A percentile compares a stretch with the other conserved stretches of the same genome.
These are phyloP conservation scores for Fusarium metavorans DNA, from an alignment of 2,329 filamentous ascomycete species.

Conservation along the genomic window DNA sequence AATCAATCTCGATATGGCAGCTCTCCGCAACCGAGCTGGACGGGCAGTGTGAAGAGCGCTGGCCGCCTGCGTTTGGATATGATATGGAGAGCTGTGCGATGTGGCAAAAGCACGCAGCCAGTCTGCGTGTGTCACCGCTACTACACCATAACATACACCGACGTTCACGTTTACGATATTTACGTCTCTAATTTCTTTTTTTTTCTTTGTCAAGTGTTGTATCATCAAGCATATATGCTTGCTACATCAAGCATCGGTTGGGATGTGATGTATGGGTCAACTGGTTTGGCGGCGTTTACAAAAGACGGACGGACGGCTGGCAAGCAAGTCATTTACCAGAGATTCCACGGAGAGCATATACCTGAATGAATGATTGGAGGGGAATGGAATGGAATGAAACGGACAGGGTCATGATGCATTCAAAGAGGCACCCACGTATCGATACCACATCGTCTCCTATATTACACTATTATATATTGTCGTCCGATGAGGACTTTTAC, in stretches of 20 bases:
- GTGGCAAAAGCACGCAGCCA: background rate
- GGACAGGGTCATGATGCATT: constrained; percentile 34
- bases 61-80: constrained; percentile 34
- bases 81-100: constrained; percentile 8
- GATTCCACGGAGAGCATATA: constrained; percentile 32
- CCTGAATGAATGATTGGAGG: constrained; percentile 28
- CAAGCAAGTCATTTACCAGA: constrained; percentile 25
- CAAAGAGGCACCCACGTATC: constrained; percentile 39
- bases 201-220: constrained; percentile 35
- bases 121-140: constrained; percentile 2
- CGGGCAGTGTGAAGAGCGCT: constrained; percentile 43
- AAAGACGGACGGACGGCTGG: constrained; percentile 28
- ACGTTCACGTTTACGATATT: constrained; percentile 30
- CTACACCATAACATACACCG: constrained; percentile 10
- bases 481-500: constrained; percentile 13
- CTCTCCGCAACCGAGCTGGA: constrained; percentile 40
- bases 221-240: constrained; percentile 32
- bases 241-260: constrained; percentile 32
- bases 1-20: constrained; percentile 44
- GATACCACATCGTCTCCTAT: constrained; percentile 44
- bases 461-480: constrained; percentile 18
- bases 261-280: constrained; percentile 18
- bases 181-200: constrained; percentile 22
- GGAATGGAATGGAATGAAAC: background rate
- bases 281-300: constrained; percentile 41